Percentiles rank a stretch among this genome's conserved stretches.
phyloP scores from a whole-genome alignment of 1,284 basidiomycete species.

The Cerioporus squamosus region DNA sequence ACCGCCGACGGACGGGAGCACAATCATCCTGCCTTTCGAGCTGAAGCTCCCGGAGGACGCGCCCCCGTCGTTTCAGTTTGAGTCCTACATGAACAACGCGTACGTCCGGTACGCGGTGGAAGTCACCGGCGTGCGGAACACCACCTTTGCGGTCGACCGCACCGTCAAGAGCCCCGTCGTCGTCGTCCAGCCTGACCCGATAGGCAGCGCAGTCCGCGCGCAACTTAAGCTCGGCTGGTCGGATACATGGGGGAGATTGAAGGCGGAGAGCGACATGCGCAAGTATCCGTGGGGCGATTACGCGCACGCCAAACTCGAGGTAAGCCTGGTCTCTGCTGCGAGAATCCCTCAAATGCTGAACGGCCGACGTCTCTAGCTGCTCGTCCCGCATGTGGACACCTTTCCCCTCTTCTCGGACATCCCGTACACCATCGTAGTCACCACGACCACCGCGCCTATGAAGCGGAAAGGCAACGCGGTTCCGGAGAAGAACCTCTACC shows the following conservation, averaged over 20 bases:
- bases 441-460: slow-evolving; percentile 11
- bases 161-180: slow-evolving; percentile 11
- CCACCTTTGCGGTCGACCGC: slow-evolving; percentile 13
- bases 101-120: slow-evolving; percentile 17
- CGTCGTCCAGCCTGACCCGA: slow-evolving; percentile 15
- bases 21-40: slow-evolving; percentile 15
- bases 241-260: slow-evolving; percentile 18
- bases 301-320: slow-evolving; percentile 14
- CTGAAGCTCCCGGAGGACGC: slow-evolving; percentile 9
- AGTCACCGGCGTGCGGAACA: slow-evolving; percentile 12
- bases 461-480: slow-evolving; percentile 13
- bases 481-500: slow-evolving; percentile 9
- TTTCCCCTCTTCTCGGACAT: slow-evolving; percentile 20
- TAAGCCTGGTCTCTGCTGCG: not conserved
- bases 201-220: slow-evolving; percentile 7
- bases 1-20: slow-evolving; percentile 4
- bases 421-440: slow-evolving; percentile 19
- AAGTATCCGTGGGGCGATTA: slow-evolving; percentile 21
- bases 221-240: slow-evolving; percentile 20
- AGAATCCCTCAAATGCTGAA: not conserved
- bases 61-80: slow-evolving; percentile 19
- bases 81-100: slow-evolving; percentile 16
- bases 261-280: slow-evolving; percentile 12
- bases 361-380: slow-evolving; percentile 1
- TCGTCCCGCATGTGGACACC: slow-evolving; percentile 18